Base-by-base conservation (phyloP, 331 rosid species). In the Quercus lobata region DNA sequence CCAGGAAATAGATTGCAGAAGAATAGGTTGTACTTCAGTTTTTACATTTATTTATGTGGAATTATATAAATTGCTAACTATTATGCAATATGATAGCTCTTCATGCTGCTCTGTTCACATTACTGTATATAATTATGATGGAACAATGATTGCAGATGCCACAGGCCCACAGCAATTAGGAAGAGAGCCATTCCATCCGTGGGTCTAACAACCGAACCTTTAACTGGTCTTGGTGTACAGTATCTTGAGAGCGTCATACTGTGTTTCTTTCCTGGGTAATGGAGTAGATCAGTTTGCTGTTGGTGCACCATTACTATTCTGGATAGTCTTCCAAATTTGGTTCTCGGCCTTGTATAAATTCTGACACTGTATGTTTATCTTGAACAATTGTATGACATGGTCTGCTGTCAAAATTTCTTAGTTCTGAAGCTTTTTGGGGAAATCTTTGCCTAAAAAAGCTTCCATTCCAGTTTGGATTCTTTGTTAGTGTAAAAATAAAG, bases 251-350 rank as follows among this genome's bases (percentile, higher is more conserved):
- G 75, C 22, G 7, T 25, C 8, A 8, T 18, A 32, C 7, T 5
- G 19, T n/a, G 24, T 9, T 68, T 34, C 4, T 5, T 18, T 66
- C 49, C 49, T 41, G 34, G 19, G 14, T 65, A 16, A 65, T 17
- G 71, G 49, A 41, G 3, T 41, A 8, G 44, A 18, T 37, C n/a
- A 5, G 76, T 15, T 22, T 37, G 12, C 49, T 46, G 52, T 21
- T 69, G 21, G 58, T 74, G 22, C 19, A 30, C 29, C 29, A 5
- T 25, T 46, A 37, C 62, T 69, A 11, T 37, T 35, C 7, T 68
- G 72, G 27, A n/a, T 57, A 60, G 84, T 81, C 70, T 52, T 66
- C 54, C 29, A 35, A 44, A 29, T 58, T 62, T 68, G 57, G 78
- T 53, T 80, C 69, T 72, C 71, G 57, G n/a, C n/a, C 5, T 73